A percentile compares a stretch with the other conserved stretches of the same genome.
Evolutionary conservation across 1,284 basidiomycete species (phyloP).

Genomic region (Cryptococcus wingfieldii): DNA sequence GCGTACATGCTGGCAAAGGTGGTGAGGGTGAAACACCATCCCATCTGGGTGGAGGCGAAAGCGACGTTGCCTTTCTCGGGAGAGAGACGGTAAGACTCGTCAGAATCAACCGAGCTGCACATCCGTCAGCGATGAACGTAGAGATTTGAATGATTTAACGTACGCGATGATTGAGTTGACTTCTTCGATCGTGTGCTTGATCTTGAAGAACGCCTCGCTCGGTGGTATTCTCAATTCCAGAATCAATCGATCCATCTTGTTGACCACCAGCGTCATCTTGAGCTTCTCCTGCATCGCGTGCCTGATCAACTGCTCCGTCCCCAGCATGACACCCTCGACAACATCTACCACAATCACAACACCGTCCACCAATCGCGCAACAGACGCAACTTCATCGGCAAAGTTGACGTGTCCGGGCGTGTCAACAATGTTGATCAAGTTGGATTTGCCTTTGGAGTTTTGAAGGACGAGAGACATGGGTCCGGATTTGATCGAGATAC

Average conservation of each 20-base stretch:
- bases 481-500: conserved; percentile 92
- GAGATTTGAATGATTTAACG: conserved; percentile 16
- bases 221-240: conserved; percentile 95
- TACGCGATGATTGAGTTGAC: conserved; percentile 92
- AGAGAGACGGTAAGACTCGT: conserved; percentile 79
- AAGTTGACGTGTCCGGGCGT: conserved; percentile 99
- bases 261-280: conserved; percentile 89
- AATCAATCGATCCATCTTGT: conserved; percentile 97
- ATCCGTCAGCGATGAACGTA: background rate
- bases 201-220: conserved; percentile 95
- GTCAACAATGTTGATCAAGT: conserved; percentile 89
- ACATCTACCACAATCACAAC: conserved; percentile 92
- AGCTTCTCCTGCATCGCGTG: conserved; percentile 83
- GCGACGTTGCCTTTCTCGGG: conserved; percentile 96
- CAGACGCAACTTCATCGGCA: conserved; percentile 87
- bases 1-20: conserved; percentile 97
- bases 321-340: conserved; percentile 92
- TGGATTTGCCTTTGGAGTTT: conserved; percentile 86
- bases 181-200: conserved; percentile 98
- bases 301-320: conserved; percentile 77
- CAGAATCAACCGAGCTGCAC: conserved; percentile 73
- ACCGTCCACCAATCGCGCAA: conserved; percentile 86
- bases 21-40: conserved; percentile 91
- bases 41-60: conserved; percentile 94
- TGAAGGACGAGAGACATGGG: conserved; percentile 90